Conservation (phyloP, 768 basidiomycete genomes). For the Boletellus emodensis region DNA sequence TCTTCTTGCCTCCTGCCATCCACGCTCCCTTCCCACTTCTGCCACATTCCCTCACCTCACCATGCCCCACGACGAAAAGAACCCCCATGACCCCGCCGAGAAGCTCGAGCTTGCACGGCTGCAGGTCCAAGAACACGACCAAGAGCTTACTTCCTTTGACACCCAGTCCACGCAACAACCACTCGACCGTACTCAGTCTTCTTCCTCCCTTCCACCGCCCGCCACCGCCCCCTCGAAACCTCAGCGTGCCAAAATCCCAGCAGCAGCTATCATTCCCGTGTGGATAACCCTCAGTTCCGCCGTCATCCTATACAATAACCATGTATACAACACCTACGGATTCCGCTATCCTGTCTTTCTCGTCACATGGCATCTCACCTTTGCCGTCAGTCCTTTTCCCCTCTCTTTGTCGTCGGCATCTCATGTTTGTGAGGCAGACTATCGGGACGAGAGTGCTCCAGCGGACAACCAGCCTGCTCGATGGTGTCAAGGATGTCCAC, state of each 20-base stretch:
- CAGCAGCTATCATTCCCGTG: slow-evolving; percentile 75
- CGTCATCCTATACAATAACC: slow-evolving; percentile 97
- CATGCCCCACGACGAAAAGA: slow-evolving; percentile 29
- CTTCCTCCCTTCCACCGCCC: slow-evolving; percentile 52
- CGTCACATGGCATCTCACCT: slow-evolving; percentile 79
- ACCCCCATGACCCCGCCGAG: slow-evolving; percentile 10
- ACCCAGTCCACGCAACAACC: not conserved
- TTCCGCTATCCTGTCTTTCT: slow-evolving; percentile 93
- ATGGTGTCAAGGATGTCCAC: slow-evolving; percentile 73
- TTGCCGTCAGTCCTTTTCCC: slow-evolving; percentile 46
- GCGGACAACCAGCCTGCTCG: slow-evolving; percentile 76
- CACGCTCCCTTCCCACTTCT: not conserved
- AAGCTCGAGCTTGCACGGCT: slow-evolving; percentile 20
- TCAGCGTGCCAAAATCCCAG: slow-evolving; percentile 53
- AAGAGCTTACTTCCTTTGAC: slow-evolving; percentile 6
- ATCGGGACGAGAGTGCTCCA: slow-evolving; percentile 84
- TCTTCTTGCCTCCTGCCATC: not conserved
- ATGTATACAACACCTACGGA: slow-evolving; percentile 73
- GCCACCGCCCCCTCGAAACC: slow-evolving; percentile 41
- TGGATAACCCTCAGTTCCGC: slow-evolving; percentile 89
- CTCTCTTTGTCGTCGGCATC: not conserved
- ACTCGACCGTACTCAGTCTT: slow-evolving; percentile 5
- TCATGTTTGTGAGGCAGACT: slow-evolving; percentile 38
- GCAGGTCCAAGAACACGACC: slow-evolving; percentile 17
- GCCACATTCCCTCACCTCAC: not conserved